phyloP scores from a whole-genome alignment of 2,329 filamentous ascomycete genomes.

The Aspergillus phoenicis region DNA sequence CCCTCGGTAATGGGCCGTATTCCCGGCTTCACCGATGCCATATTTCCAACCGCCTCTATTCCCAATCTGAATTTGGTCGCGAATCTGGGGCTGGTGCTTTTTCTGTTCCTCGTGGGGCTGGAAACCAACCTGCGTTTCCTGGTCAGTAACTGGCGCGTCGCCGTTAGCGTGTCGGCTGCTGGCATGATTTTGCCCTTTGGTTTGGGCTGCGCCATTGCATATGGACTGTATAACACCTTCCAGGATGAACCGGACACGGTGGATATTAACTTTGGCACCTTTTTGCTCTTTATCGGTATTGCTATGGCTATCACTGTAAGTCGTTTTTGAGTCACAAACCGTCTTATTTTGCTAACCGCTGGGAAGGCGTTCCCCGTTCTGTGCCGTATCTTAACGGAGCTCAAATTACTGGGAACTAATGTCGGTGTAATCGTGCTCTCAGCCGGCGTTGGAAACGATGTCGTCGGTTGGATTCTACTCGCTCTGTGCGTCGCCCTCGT shows the following conservation, averaged over 20 bases:
- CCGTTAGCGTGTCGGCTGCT: conserved; percentile 73
- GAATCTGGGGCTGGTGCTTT: conserved; percentile 80
- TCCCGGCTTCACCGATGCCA: conserved; percentile 72
- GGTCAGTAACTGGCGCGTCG: conserved; percentile 76
- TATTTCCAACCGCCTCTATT: conserved; percentile 77
- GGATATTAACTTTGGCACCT: conserved; percentile 64
- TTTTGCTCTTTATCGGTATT: conserved; percentile 82
- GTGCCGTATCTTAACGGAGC: conserved; percentile 87
- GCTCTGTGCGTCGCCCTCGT: conserved; percentile 91
- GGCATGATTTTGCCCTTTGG: conserved; percentile 85
- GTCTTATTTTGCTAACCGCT: background rate
- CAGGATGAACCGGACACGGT: conserved; percentile 57
- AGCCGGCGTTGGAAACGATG: conserved; percentile 90
- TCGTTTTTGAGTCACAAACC: no score
- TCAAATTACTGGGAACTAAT: conserved; percentile 79
- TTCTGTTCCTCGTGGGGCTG: conserved; percentile 83
- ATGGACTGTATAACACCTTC: conserved; percentile 78
- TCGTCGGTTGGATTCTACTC: conserved; percentile 86
- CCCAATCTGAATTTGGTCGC: conserved; percentile 75
- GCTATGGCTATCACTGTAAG: conserved; percentile 82
- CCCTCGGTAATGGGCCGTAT: conserved; percentile 88
- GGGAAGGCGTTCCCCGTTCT: conserved; percentile 76
- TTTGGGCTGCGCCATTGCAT: conserved; percentile 76
- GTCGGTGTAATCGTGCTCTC: conserved; percentile 88
- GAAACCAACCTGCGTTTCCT: conserved; percentile 83